A percentile compares a stretch with the other conserved stretches of the same genome.
Evolutionary conservation across 2,329 filamentous ascomycete species (phyloP).

Genomic region (Sclerotinia spermophila): DNA sequence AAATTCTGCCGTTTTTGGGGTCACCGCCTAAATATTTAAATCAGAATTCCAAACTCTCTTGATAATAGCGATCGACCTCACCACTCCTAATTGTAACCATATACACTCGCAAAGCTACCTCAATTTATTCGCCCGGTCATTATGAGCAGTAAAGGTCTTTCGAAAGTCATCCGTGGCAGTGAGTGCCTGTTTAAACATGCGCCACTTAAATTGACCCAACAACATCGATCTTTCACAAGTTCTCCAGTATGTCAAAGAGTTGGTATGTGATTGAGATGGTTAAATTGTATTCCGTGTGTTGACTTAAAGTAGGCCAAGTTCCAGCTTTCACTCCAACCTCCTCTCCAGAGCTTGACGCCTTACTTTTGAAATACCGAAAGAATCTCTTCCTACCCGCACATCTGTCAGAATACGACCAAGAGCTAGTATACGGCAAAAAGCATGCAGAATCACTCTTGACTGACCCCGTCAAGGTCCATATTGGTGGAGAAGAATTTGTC

Average conservation of each 20-base stretch:
- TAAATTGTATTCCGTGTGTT: not conserved
- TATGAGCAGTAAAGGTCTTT: slow-evolving; percentile 27
- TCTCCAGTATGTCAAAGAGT: slow-evolving; percentile 28
- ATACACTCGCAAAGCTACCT: not conserved
- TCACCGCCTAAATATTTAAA: slow-evolving; percentile 16
- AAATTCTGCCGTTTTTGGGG: slow-evolving; percentile 23
- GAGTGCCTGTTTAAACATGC: slow-evolving; percentile 24
- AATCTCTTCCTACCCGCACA: slow-evolving; percentile 60
- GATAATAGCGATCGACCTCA: not conserved
- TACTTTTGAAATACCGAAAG: slow-evolving; percentile 52
- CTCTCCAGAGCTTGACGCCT: slow-evolving; percentile 50
- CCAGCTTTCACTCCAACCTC: slow-evolving; percentile 48
- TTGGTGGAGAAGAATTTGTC: slow-evolving; percentile 48
- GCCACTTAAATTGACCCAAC: slow-evolving; percentile 11
- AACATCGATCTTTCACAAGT: slow-evolving; percentile 32
- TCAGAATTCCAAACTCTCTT: not conserved
- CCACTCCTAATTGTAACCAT: not conserved
- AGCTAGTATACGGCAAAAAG: slow-evolving; percentile 49
- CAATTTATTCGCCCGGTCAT: not conserved
- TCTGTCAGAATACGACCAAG: slow-evolving; percentile 51
- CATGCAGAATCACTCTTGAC: slow-evolving; percentile 48
- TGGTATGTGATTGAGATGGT: slow-evolving; percentile 24
- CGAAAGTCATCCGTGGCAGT: slow-evolving; percentile 23
- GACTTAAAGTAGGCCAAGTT: slow-evolving; percentile 26
- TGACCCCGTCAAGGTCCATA: slow-evolving; percentile 55